Conservation (phyloP, 2,329 filamentous ascomycete species). For the Fusarium falciforme region DNA sequence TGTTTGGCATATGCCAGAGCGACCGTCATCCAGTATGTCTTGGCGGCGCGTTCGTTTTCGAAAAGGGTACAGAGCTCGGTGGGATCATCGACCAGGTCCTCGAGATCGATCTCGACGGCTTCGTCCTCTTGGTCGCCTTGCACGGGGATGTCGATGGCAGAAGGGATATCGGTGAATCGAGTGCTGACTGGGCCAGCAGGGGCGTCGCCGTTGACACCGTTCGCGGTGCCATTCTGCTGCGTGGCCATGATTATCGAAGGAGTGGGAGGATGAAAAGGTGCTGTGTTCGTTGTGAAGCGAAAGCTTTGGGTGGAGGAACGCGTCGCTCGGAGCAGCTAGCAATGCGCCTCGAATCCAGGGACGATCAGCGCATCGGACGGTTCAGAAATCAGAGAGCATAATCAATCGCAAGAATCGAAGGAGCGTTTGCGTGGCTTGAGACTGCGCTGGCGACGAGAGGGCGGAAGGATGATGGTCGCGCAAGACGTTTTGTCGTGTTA, state of each 20-base stretch:
- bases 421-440: background rate
- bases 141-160: constrained; percentile 74
- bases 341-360: constrained; percentile 47
- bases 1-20: constrained; percentile 97
- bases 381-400: constrained; percentile 41
- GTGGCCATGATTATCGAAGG: constrained; percentile 51
- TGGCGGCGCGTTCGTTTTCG: constrained; percentile 91
- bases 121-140: constrained; percentile 74
- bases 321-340: constrained; percentile 45
- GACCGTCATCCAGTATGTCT: constrained; percentile 98
- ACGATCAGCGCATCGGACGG: constrained; percentile 45
- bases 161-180: constrained; percentile 73
- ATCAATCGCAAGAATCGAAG: constrained; percentile 30
- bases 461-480: constrained; percentile 14
- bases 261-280: constrained; percentile 12
- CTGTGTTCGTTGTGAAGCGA: constrained; percentile 24
- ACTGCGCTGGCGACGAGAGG: constrained; percentile 10
- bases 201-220: constrained; percentile 56
- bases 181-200: constrained; percentile 57
- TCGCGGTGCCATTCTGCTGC: constrained; percentile 56
- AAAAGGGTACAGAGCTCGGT: constrained; percentile 95
- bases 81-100: constrained; percentile 90
- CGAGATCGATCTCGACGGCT: constrained; percentile 91
- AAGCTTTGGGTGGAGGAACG: constrained; percentile 39
- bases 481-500: constrained; percentile 33